Conservation (phyloP, 2,329 filamentous ascomycete species). For the Ceratocystis albifundus region DNA sequence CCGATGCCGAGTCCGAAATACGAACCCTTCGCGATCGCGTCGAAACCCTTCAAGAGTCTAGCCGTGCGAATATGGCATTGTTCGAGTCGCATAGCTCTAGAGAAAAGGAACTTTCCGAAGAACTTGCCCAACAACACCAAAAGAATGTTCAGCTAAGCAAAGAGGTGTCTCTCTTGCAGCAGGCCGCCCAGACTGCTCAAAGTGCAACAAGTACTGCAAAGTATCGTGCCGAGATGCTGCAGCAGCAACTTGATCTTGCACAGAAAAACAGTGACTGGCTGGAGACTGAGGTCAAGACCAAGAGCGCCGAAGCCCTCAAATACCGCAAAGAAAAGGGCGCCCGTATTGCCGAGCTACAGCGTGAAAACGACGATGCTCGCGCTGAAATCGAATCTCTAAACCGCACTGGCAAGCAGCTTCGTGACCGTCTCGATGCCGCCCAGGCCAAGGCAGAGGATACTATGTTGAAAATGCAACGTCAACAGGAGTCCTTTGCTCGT, state of each 20-base stretch:
- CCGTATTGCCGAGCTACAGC: slow-evolving; percentile 76
- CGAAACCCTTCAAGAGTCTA: slow-evolving; percentile 75
- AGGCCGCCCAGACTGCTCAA: slow-evolving; percentile 70
- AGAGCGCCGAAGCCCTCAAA: slow-evolving; percentile 74
- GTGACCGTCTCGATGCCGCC: slow-evolving; percentile 69
- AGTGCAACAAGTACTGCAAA: slow-evolving; percentile 69
- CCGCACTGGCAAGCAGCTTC: slow-evolving; percentile 67
- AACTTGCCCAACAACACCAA: slow-evolving; percentile 78
- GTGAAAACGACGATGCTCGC: slow-evolving; percentile 73
- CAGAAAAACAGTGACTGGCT: slow-evolving; percentile 90
- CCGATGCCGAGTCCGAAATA: slow-evolving; percentile 62
- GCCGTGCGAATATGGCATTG: slow-evolving; percentile 77
- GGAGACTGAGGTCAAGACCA: slow-evolving; percentile 81
- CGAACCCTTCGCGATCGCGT: slow-evolving; percentile 73
- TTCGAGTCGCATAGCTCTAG: slow-evolving; percentile 82
- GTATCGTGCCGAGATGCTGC: slow-evolving; percentile 78
- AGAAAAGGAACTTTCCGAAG: slow-evolving; percentile 73
- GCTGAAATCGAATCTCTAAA: slow-evolving; percentile 66
- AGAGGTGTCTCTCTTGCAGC: slow-evolving; percentile 70
- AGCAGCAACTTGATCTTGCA: slow-evolving; percentile 80
- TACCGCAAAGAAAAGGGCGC: slow-evolving; percentile 91
- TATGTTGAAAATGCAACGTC: slow-evolving; percentile 67
- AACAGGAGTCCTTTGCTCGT: slow-evolving; percentile 70
- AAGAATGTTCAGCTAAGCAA: slow-evolving; percentile 75
- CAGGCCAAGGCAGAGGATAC: slow-evolving; percentile 80